Conservation (phyloP, 345 rosid genomes). For the Hibiscus syriacus region DNA sequence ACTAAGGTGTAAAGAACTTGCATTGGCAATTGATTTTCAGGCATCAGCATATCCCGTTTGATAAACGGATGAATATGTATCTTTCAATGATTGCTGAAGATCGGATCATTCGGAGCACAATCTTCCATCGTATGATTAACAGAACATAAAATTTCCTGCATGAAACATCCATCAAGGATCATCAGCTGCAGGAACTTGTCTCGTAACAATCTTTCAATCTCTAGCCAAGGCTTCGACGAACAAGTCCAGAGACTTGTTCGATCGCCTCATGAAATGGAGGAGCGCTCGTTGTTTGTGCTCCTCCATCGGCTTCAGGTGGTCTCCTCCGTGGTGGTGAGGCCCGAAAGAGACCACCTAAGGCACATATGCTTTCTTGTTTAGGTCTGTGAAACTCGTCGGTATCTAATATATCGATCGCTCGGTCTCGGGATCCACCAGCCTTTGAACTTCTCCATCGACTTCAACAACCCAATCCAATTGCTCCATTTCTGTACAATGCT, state of each 20-base stretch:
- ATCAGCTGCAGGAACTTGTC: constrained; percentile 27
- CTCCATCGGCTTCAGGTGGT: constrained; percentile 22
- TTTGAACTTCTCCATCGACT: constrained; percentile 9
- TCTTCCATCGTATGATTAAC: constrained; percentile 8
- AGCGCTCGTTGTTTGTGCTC: constrained; percentile 35
- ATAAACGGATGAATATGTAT: constrained; percentile 28
- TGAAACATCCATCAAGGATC: constrained; percentile 48
- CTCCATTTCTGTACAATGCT: not conserved
- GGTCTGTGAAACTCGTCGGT: constrained; percentile 21
- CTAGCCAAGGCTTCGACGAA: constrained; percentile 16
- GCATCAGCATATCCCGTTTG: constrained; percentile 44
- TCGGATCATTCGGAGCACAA: constrained; percentile 31
- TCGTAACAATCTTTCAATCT: constrained; percentile 25
- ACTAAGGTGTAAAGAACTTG: constrained; percentile 22
- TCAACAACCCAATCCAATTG: constrained; percentile 14
- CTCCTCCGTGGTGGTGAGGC: not conserved
- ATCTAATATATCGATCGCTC: constrained; percentile 37
- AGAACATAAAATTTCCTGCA: constrained; percentile 34
- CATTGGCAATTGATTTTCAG: constrained; percentile 48
- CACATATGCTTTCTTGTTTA: constrained; percentile 14
- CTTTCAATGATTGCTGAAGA: constrained; percentile 41
- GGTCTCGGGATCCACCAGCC: constrained; percentile 4
- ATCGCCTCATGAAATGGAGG: constrained; percentile 27
- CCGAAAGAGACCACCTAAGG: not conserved
- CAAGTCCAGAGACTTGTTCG: constrained; percentile 9